Evolutionary conservation across 495 filamentous ascomycete genomes (phyloP).

Genomic region (Neurospora hispaniola): DNA sequence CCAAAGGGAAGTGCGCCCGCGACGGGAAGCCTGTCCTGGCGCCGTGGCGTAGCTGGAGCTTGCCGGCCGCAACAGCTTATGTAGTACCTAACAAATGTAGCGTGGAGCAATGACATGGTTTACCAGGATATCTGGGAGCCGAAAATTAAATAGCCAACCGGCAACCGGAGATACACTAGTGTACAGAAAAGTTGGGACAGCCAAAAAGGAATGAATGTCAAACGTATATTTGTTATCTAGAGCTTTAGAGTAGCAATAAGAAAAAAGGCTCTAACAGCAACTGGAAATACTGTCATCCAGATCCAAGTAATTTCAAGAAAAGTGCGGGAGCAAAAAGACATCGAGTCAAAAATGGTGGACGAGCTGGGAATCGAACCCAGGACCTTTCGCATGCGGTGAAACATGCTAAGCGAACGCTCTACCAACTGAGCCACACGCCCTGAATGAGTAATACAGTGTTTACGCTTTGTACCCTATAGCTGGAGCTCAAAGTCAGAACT

Average conservation of each 20-base stretch:
- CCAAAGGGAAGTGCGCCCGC: neutral
- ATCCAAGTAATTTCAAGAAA: neutral
- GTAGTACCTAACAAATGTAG: neutral
- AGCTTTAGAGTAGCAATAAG: neutral
- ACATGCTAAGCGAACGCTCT: conserved; percentile 2
- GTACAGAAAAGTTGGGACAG: neutral
- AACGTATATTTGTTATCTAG: neutral
- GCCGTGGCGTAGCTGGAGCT: neutral
- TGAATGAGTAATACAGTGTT: too few relatives aligned
- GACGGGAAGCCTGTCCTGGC: neutral
- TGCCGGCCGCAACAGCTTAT: neutral
- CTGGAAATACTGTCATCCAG: neutral
- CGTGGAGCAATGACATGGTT: neutral
- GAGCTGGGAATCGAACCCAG: conserved; percentile 17
- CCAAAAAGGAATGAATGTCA: neutral
- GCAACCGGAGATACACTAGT: neutral
- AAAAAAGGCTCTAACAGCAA: neutral
- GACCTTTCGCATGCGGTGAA: conserved; percentile 10
- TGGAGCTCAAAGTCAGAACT: too few relatives aligned
- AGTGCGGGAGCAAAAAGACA: neutral
- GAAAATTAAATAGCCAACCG: neutral
- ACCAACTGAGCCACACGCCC: conserved; percentile 5
- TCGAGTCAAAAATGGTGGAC: conserved; percentile 3
- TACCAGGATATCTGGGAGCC: neutral
- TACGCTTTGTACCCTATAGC: too few relatives aligned